Evolutionary conservation across 2,329 filamentous ascomycete genomes (phyloP), one percentile per base, ranked within the genome.

Genomic region (Trichophyton mentagrophytes): DNA sequence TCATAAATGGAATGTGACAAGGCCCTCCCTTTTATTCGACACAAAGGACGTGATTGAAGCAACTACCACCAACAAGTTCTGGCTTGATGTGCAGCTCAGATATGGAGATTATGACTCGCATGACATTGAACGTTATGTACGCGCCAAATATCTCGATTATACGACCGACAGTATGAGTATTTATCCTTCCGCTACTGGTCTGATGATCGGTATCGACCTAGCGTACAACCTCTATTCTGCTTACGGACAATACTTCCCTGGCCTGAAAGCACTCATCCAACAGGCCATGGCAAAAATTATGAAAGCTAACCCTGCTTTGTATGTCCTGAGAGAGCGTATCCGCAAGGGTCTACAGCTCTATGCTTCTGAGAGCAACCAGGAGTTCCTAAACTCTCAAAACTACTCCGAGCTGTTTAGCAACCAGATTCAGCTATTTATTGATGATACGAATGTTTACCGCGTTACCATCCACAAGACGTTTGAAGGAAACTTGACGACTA

Each of bases 381-480:
- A 99, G 76, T 99, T 99, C 80, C 77, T 99, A 66, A 99, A 99
- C 78, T 97, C 92, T 0, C 93, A 99, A 76, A 99, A 99, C 73
- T 99, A 99, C 78, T 96, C 93, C 0, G 93, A 99, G 72, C 81
- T 99, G 40, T 99, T 99, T 81, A 99, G 92, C 80, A 96, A 96
- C 74, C 92, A 97, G 78, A 95, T 95, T 33, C 93, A 99, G 77
- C 81, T 99, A 56, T 99, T 99, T 78, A 97, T 99, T 65, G 93
- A 99, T 68, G 93, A 99, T 72, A 99, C 93, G 63, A 99, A 99
- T 69, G 95, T 99, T 58, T 99, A 99, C 73, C 91, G 93, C 78
- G 93, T 99, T 64, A 99, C 93, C 0, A 99, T 99, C 65, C 93
- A 99, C 81, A 99, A 99, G 83, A 99, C 93, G 0, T 99, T 99